Conservation (phyloP, 306 rosid species). For the Psophocarpus tetragonolobus region DNA sequence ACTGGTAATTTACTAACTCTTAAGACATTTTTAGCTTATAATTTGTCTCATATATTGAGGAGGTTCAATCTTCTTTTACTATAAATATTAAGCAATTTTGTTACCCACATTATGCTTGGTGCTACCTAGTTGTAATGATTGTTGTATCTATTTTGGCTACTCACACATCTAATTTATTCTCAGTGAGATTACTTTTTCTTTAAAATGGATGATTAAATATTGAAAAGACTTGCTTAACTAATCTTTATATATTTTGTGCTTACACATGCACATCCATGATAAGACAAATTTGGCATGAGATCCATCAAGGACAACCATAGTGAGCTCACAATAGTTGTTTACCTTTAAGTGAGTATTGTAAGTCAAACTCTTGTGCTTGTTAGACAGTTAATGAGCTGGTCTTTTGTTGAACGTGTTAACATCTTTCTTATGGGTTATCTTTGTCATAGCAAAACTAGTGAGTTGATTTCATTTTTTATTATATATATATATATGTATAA, state of each 20-base stretch:
- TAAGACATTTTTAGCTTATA: no score
- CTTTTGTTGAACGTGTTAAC: constrained; percentile 84
- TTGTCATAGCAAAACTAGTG: constrained; percentile 72
- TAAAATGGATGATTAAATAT: neutral
- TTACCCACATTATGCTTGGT: constrained; percentile 77
- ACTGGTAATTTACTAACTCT: no score
- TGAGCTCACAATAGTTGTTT: constrained; percentile 82
- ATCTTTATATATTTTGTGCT: no score
- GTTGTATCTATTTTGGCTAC: constrained; percentile 84
- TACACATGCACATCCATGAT: neutral
- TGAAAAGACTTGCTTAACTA: neutral
- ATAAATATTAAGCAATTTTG: no score
- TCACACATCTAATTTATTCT: constrained; percentile 61
- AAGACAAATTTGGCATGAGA: constrained; percentile 75
- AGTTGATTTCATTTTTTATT: no score
- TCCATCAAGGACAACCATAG: constrained; percentile 39
- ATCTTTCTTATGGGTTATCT: constrained; percentile 56
- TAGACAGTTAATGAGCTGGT: constrained; percentile 83
- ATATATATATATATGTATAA: no score
- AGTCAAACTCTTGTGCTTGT: constrained; percentile 92
- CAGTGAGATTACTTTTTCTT: constrained; percentile 45
- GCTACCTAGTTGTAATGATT: constrained; percentile 85
- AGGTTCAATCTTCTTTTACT: no score
- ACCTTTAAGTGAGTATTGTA: constrained; percentile 88
- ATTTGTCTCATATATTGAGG: no score